phyloP scores from a whole-genome alignment of 148 eudicot species.

The Rhododendron mucronatum region DNA sequence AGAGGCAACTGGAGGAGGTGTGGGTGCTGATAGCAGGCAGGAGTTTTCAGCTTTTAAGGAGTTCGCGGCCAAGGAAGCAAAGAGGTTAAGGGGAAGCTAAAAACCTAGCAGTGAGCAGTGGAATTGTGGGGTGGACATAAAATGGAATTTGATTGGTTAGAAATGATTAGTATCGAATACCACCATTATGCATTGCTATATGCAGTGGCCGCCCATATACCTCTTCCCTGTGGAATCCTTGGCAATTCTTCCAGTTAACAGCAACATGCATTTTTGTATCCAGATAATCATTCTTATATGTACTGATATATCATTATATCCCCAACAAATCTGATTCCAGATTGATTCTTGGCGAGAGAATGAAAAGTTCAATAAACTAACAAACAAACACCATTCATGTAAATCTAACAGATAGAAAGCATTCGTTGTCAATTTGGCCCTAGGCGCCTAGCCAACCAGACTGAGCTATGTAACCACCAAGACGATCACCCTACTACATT shows the following conservation, averaged over 20 bases:
- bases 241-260: not conserved
- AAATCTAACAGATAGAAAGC: not conserved
- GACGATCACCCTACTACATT: not conserved
- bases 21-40: not conserved
- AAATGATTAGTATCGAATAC: not conserved
- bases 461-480: not conserved
- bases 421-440: not conserved
- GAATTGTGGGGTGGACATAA: not conserved
- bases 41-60: not conserved
- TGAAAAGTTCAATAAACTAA: not conserved
- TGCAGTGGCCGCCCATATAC: not conserved
- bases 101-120: not conserved
- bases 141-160: not conserved
- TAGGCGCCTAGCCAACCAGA: not conserved
- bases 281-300: not conserved
- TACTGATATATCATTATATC: not conserved
- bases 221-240: not conserved
- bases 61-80: not conserved
- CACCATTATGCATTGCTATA: not conserved
- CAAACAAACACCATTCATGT: not conserved
- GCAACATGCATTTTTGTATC: not conserved
- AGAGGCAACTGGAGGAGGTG: not conserved
- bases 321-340: not conserved
- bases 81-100: not conserved
- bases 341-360: not conserved